These are phyloP conservation scores for Chlamydomonas eustigma DNA, from an alignment of 139 green algal species.

Conservation along the genomic window DNA sequence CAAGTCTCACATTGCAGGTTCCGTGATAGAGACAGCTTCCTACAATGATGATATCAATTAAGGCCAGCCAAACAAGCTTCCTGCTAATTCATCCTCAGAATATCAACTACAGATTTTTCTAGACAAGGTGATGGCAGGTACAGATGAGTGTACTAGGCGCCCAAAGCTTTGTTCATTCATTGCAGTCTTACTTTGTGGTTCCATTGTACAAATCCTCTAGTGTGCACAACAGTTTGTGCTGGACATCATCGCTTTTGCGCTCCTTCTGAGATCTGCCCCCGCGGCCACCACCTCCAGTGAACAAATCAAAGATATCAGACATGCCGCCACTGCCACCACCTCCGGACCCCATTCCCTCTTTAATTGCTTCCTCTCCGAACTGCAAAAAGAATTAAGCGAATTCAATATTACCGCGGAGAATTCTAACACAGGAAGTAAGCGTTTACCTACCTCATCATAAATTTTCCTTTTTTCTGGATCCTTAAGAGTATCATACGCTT, in stretches of 20 bases:
- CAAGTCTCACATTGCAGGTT: conserved; percentile 89
- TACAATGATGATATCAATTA: too few species aligned
- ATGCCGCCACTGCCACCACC: conserved; percentile 68
- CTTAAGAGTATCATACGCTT: conserved; percentile 94
- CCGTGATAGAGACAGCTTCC: conserved; percentile 90
- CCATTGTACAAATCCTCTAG: conserved; percentile 92
- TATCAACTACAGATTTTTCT: too few species aligned
- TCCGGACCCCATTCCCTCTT: conserved; percentile 85
- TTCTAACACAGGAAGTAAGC: neutral
- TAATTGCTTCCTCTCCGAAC: conserved; percentile 98
- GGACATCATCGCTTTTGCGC: conserved; percentile 89
- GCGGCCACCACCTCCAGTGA: conserved; percentile 75
- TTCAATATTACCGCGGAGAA: neutral
- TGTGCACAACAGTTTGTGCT: conserved; percentile 86
- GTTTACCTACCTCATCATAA: conserved; percentile 82
- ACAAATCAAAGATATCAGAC: conserved; percentile 91
- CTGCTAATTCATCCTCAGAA: too few species aligned
- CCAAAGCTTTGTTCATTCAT: too few species aligned
- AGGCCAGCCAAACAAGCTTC: too few species aligned
- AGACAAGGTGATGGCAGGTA: too few species aligned
- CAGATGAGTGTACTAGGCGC: too few species aligned
- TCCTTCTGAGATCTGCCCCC: conserved; percentile 48
- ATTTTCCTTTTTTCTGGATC: conserved; percentile 93
- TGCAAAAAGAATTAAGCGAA: conserved; percentile 39
- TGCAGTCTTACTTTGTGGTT: conserved; percentile 61